Conservation (phyloP, 192 early-diverging fungal species). For the Entomortierella lignicola region DNA sequence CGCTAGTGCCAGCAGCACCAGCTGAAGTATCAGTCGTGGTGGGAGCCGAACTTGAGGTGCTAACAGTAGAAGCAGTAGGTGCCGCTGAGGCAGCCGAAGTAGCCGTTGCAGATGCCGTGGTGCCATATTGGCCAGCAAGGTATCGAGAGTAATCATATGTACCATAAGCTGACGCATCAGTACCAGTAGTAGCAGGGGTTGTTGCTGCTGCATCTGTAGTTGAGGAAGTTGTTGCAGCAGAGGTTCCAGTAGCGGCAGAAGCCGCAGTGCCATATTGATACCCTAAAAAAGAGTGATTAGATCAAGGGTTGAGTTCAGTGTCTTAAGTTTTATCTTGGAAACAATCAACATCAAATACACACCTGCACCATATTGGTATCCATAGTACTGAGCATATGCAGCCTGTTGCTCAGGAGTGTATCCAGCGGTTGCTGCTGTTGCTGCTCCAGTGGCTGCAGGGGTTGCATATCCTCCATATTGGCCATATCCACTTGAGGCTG, state of each 20-base stretch:
- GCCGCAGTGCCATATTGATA: slow-evolving; percentile 13
- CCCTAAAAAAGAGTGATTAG: not conserved
- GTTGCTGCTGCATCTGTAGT: slow-evolving; percentile 5
- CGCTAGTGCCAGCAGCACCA: slow-evolving; percentile 3
- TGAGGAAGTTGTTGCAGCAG: slow-evolving; percentile 15
- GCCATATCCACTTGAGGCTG: slow-evolving; percentile 30
- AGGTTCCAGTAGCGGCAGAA: slow-evolving; percentile 5
- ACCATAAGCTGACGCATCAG: slow-evolving; percentile 23
- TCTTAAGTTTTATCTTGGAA: not conserved
- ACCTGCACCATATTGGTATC: slow-evolving; percentile 38
- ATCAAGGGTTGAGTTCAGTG: too few species aligned
- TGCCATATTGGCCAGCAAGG: slow-evolving; percentile 28
- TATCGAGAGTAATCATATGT: slow-evolving; percentile 43
- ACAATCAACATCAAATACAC: not conserved
- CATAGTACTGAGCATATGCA: slow-evolving; percentile 54
- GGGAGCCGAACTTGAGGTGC: slow-evolving; percentile 5
- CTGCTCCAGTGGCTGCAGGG: slow-evolving; percentile 18
- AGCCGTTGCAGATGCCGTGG: slow-evolving; percentile 24
- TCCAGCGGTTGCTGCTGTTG: slow-evolving; percentile 19
- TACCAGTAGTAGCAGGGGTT: not conserved
- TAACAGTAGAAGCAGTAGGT: not conserved
- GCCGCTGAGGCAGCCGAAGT: not conserved
- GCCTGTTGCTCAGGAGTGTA: slow-evolving; percentile 55
- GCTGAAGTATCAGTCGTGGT: slow-evolving; percentile 9
- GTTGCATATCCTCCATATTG: slow-evolving; percentile 45